Evolutionary conservation across 495 filamentous ascomycete genomes (phyloP).

Genomic region (Stereocaulon alpinum): DNA sequence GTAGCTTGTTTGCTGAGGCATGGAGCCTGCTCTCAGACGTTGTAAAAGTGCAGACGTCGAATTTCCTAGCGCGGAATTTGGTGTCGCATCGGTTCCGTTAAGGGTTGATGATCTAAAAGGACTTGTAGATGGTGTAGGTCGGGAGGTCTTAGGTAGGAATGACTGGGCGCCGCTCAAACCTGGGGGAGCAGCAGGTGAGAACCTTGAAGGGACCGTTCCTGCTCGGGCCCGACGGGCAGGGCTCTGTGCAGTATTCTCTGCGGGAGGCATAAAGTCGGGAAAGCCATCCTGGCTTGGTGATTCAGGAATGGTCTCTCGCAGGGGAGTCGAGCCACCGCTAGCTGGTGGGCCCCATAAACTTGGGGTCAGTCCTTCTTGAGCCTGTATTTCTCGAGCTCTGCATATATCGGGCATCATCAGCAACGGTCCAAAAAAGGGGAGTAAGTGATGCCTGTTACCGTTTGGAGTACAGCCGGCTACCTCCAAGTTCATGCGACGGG

Average conservation of each 20-base stretch:
- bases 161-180: constrained; percentile 51
- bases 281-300: constrained; percentile 92
- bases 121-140: constrained; percentile 82
- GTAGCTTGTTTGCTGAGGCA: constrained; percentile 78
- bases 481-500: constrained; percentile 81
- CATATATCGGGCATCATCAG: constrained; percentile 7
- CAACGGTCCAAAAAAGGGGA: constrained; percentile 14
- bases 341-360: constrained; percentile 93
- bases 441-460: constrained; percentile 49
- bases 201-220: constrained; percentile 92
- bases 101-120: constrained; percentile 77
- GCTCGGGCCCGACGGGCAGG: constrained; percentile 69
- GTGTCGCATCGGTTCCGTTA: constrained; percentile 48
- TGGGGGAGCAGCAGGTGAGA: constrained; percentile 49
- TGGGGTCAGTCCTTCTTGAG: constrained; percentile 80
- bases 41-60: constrained; percentile 67
- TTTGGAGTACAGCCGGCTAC: constrained; percentile 72
- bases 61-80: constrained; percentile 4
- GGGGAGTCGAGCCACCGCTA: constrained; percentile 87
- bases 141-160: constrained; percentile 68
- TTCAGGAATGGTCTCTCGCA: constrained; percentile 95
- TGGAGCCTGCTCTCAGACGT: constrained; percentile 83
- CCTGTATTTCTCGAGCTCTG: constrained; percentile 93
- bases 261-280: constrained; percentile 70
- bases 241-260: constrained; percentile 45